Percentiles rank a stretch among this genome's conserved stretches.
Conservation (phyloP, 129 eudicot species). For the Pittosporum tobira region DNA sequence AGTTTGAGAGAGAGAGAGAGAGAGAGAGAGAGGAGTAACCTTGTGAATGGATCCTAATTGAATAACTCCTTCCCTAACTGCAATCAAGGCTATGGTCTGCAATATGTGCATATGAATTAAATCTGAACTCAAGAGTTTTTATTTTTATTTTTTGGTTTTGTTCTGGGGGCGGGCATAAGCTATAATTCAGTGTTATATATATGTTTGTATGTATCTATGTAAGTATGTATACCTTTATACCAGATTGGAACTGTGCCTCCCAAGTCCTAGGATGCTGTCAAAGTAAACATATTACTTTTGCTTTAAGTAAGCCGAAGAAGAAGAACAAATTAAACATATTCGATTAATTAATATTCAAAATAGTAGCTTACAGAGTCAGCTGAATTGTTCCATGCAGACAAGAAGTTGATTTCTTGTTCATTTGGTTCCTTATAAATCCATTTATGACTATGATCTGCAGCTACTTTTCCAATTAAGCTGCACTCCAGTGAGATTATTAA, state of each 20-base stretch:
- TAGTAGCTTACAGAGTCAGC: conserved; percentile 56
- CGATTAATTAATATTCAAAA: not conserved
- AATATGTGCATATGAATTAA: not conserved
- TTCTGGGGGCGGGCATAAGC: not conserved
- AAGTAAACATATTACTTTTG: not conserved
- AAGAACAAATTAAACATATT: not conserved
- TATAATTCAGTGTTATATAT: not conserved
- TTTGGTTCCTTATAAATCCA: conserved; percentile 90
- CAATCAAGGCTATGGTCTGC: conserved; percentile 97
- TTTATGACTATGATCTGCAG: conserved; percentile 96
- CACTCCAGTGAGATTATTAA: not conserved
- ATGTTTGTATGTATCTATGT: not conserved
- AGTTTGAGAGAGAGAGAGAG: not conserved
- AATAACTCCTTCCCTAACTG: conserved; percentile 97
- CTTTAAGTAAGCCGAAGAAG: not conserved
- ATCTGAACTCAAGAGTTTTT: not conserved
- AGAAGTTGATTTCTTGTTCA: conserved; percentile 89
- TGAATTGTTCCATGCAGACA: conserved; percentile 96
- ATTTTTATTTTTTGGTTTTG: not conserved
- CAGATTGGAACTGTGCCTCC: conserved; percentile 99
- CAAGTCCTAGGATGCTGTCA: conserved; percentile 97
- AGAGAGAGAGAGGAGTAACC: conserved; percentile 36
- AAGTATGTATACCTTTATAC: conserved; percentile 65
- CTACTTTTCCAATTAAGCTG: conserved; percentile 97
- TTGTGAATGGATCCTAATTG: conserved; percentile 86